Evolutionary conservation across 352 stramenopile genomes (phyloP).

Genomic region (Phytophthora citrophthora): DNA sequence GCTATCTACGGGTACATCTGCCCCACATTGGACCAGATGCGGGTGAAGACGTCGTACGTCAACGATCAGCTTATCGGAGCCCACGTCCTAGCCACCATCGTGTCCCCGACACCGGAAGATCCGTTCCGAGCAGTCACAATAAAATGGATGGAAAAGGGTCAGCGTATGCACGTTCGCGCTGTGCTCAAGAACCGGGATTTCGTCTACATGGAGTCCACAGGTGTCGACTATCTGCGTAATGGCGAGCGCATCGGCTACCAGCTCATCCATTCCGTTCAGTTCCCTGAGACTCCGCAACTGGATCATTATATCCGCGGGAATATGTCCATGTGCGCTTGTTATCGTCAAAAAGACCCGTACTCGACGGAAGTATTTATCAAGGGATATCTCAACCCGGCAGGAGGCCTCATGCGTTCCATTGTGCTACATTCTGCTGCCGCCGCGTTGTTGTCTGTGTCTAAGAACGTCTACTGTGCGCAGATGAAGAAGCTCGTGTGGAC

Average conservation of each 20-base stretch:
- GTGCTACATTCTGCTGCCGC: conserved; percentile 39
- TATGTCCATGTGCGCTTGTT: conserved; percentile 58
- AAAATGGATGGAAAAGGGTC: conserved; percentile 61
- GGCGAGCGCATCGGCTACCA: conserved; percentile 59
- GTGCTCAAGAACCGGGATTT: conserved; percentile 59
- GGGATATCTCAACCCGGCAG: conserved; percentile 37
- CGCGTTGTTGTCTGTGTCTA: conserved; percentile 36
- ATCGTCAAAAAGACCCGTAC: conserved; percentile 48
- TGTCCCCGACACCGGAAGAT: conserved; percentile 35
- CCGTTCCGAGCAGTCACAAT: conserved; percentile 48
- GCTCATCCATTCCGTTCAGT: conserved; percentile 60
- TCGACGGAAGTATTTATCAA: conserved; percentile 57
- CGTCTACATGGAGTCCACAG: conserved; percentile 59
- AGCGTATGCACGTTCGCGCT: conserved; percentile 39
- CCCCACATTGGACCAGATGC: conserved; percentile 43
- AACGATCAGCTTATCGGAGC: conserved; percentile 47
- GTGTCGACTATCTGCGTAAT: conserved; percentile 47
- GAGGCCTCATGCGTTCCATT: conserved; percentile 46
- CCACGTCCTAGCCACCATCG: conserved; percentile 50
- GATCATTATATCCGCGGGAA: conserved; percentile 44
- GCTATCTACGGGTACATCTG: conserved; percentile 49
- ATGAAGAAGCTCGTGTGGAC: conserved; percentile 74
- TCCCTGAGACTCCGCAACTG: conserved; percentile 44
- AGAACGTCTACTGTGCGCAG: conserved; percentile 51
- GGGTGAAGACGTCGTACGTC: conserved; percentile 51